Conservation (phyloP, 2,329 filamentous ascomycete species). For the Fusarium miscanthi region DNA sequence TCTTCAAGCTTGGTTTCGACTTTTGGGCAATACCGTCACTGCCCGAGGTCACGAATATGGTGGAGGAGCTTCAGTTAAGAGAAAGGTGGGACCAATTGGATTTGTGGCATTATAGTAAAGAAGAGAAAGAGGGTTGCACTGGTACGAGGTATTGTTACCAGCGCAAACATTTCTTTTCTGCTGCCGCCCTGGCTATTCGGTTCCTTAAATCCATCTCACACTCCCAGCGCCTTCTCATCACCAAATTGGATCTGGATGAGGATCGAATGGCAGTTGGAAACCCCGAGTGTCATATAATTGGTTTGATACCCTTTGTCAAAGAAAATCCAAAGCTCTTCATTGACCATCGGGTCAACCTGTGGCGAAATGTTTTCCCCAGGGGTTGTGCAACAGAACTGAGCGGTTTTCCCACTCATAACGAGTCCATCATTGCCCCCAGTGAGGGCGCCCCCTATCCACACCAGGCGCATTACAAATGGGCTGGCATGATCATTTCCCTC, state of each 20-base stretch:
- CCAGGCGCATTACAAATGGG: accelerated
- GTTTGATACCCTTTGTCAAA: not conserved
- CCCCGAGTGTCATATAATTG: not conserved
- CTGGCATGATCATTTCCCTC: not conserved
- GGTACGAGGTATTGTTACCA: not conserved
- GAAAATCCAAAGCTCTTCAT: not conserved
- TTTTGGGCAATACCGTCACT: not conserved
- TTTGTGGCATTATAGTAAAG: accelerated
- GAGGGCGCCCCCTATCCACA: not conserved
- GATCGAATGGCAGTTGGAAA: not conserved
- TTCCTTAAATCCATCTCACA: not conserved
- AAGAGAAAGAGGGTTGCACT: accelerated
- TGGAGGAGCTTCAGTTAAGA: accelerated
- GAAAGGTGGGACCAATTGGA: not conserved
- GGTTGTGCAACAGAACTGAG: too few species aligned
- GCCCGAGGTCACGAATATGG: not conserved
- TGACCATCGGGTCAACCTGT: not conserved
- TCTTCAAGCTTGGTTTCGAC: not conserved
- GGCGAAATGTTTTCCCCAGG: not conserved
- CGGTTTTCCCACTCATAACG: too few species aligned
- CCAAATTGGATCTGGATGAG: not conserved
- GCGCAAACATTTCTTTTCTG: constrained; percentile 3
- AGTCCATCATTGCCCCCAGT: accelerated
- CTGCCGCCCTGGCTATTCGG: not conserved
- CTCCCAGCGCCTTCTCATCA: not conserved